phyloP scores from a whole-genome alignment of 2,329 filamentous ascomycete genomes.

The Aspergillus sp. region DNA sequence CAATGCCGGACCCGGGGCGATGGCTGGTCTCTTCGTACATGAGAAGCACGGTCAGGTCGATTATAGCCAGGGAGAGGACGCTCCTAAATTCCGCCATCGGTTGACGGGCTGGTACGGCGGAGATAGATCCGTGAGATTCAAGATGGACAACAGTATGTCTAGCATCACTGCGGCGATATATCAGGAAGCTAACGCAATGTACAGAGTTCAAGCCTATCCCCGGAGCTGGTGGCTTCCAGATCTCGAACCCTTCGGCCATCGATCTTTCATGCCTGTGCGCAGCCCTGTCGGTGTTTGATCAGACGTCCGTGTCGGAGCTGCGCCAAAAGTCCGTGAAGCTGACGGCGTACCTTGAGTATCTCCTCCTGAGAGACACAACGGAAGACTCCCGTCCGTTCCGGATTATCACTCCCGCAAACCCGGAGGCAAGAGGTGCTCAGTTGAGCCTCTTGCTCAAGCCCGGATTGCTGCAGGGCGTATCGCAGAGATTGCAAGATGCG shows the following conservation, averaged over 20 bases:
- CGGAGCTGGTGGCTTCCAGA: constrained; percentile 76
- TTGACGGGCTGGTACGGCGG: constrained; percentile 83
- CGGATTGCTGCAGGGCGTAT: constrained; percentile 69
- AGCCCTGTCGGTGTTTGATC: constrained; percentile 69
- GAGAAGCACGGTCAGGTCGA: constrained; percentile 60
- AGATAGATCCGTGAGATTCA: constrained; percentile 71
- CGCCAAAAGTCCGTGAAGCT: constrained; percentile 68
- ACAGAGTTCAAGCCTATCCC: constrained; percentile 68
- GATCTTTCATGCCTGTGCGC: constrained; percentile 72
- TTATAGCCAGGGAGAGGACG: constrained; percentile 39
- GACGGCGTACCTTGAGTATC: constrained; percentile 71
- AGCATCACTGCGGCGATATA: not conserved
- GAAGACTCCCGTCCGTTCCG: constrained; percentile 47
- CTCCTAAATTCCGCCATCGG: constrained; percentile 60
- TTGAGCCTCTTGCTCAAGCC: constrained; percentile 70
- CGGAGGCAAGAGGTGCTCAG: constrained; percentile 70
- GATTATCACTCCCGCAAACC: constrained; percentile 68
- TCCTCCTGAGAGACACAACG: constrained; percentile 50
- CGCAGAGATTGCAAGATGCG: constrained; percentile 62
- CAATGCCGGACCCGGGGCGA: constrained; percentile 77
- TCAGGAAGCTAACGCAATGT: constrained; percentile 4
- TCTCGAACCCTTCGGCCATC: constrained; percentile 76
- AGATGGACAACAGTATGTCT: constrained; percentile 66
- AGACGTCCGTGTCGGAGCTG: constrained; percentile 66
- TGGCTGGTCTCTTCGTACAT: constrained; percentile 77